phyloP scores from a whole-genome alignment of 2,329 filamentous ascomycete species.

The Saccharata proteae region DNA sequence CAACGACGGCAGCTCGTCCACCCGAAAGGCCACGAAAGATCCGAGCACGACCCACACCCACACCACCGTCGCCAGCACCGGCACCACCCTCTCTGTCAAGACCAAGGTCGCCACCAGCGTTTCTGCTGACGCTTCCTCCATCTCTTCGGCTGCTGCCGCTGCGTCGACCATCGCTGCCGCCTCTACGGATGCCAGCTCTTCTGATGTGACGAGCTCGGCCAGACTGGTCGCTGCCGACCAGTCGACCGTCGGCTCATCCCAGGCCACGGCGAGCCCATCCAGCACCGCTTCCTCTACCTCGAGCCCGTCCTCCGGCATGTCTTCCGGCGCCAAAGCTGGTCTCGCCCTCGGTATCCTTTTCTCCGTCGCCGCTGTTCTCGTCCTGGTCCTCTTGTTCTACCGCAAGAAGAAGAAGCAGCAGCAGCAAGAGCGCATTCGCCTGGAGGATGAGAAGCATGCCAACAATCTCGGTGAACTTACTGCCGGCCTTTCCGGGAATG shows the following conservation, averaged over 20 bases:
- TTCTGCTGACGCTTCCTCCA: slow-evolving; percentile 12
- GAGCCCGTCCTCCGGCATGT: slow-evolving; percentile 26
- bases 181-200: slow-evolving; percentile 10
- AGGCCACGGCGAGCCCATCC: slow-evolving; percentile 14
- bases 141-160: slow-evolving; percentile 16
- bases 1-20: not conserved
- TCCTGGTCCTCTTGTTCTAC: slow-evolving; percentile 44
- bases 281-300: slow-evolving; percentile 15
- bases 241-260: slow-evolving; percentile 9
- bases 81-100: slow-evolving; percentile 11
- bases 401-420: slow-evolving; percentile 49
- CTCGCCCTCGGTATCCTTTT: slow-evolving; percentile 72
- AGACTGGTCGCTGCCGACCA: slow-evolving; percentile 7
- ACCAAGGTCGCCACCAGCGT: slow-evolving; percentile 11
- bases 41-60: not conserved
- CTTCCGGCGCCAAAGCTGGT: slow-evolving; percentile 55
- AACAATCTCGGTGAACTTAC: slow-evolving; percentile 1
- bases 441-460: slow-evolving; percentile 29
- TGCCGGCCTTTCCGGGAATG: slow-evolving; percentile 8
- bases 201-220: slow-evolving; percentile 11
- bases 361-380: slow-evolving; percentile 53
- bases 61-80: slow-evolving; percentile 3
- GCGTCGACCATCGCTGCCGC: slow-evolving; percentile 14
- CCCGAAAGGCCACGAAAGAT: not conserved
- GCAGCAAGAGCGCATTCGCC: slow-evolving; percentile 21